Base-by-base conservation (phyloP, 768 basidiomycete genomes). In the Bullera alba region DNA sequence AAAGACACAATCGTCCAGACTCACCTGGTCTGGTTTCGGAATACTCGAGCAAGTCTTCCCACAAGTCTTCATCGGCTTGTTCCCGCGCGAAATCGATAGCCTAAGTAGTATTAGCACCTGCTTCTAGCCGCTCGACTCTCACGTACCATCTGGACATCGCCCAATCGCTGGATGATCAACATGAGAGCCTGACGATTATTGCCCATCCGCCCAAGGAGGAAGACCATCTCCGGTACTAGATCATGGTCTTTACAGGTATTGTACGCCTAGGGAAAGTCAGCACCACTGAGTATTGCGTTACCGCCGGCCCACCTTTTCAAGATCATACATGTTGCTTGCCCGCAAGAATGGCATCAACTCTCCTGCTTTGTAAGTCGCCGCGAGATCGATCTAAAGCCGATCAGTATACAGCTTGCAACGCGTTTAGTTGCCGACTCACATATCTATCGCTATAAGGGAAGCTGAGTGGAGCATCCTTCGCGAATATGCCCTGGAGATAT, bases 81-180 rank as follows among this genome's bases (percentile, higher is more conserved):
- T 96, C 91, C 64, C 92, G 93, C 2, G 92, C 93, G 56, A 99
- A 99, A 51, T 96, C 93, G 63, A 99, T 97, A 2, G 93, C 90
- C 88, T 90, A 56, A 5, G 21, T 19, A 26, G n/a, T 25, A 26
- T 48, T 2, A 48, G 47, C 34, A 16, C n/a, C n/a, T 32, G 26
- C 19, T 21, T 2, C 36, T 7, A 3, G n/a, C 1, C 28, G 21
- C 35, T 21, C 19, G 3, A 72, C 81, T 45, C n/a, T n/a, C n/a
- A n/a, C n/a, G n/a, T 65, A 86, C 92, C 51, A 89, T 77, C 56
- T 90, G 79, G 0, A 97, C 95, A 63, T 97, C 92, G 0, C 86
- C 90, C 4, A 97, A 76, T 15, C 90, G 80, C 69, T 97, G 91
- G 51, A 99, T 97, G 58, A 99, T 97, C 17, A 99, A 79, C 52